These are phyloP conservation scores for Sergeia podlipaevii DNA, from an alignment of 208 protist species.

Conservation along the genomic window DNA sequence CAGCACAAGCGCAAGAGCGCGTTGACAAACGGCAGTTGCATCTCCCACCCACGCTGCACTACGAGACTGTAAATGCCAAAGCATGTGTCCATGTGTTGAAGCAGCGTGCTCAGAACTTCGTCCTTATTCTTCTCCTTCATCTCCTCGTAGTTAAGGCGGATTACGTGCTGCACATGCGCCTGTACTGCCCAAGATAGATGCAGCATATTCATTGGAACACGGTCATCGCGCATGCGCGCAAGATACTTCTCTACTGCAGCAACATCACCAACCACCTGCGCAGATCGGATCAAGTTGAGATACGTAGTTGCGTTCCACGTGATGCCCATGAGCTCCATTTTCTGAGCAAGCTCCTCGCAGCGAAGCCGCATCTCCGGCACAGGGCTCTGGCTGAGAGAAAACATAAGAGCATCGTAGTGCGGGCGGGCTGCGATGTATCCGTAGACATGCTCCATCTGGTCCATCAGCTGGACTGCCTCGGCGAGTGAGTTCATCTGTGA, in stretches of 20 bases:
- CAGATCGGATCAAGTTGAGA: constrained; percentile 76
- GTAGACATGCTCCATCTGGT: constrained; percentile 91
- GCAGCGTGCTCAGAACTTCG: constrained; percentile 37
- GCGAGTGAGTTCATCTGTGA: constrained; percentile 73
- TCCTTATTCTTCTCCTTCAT: constrained; percentile 55
- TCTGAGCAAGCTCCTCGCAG: constrained; percentile 81
- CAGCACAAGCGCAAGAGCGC: constrained; percentile 81
- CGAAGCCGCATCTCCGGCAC: constrained; percentile 79
- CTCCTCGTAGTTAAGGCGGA: constrained; percentile 65
- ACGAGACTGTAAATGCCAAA: constrained; percentile 85
- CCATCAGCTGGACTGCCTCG: constrained; percentile 85
- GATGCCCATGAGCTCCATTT: constrained; percentile 91
- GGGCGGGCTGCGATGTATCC: constrained; percentile 82
- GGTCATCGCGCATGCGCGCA: constrained; percentile 78
- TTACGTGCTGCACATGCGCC: constrained; percentile 69
- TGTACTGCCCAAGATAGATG: constrained; percentile 83
- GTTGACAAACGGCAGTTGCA: constrained; percentile 77
- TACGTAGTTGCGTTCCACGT: constrained; percentile 82
- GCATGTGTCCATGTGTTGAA: constrained; percentile 73
- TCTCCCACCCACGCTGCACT: constrained; percentile 68
- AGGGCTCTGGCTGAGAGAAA: constrained; percentile 67
- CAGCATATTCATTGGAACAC: constrained; percentile 47
- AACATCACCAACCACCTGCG: constrained; percentile 82
- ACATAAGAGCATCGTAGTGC: constrained; percentile 87
- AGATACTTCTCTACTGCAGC: constrained; percentile 68